phyloP scores from a whole-genome alignment of 306 rosid species.

The Fagus sylvatica region DNA sequence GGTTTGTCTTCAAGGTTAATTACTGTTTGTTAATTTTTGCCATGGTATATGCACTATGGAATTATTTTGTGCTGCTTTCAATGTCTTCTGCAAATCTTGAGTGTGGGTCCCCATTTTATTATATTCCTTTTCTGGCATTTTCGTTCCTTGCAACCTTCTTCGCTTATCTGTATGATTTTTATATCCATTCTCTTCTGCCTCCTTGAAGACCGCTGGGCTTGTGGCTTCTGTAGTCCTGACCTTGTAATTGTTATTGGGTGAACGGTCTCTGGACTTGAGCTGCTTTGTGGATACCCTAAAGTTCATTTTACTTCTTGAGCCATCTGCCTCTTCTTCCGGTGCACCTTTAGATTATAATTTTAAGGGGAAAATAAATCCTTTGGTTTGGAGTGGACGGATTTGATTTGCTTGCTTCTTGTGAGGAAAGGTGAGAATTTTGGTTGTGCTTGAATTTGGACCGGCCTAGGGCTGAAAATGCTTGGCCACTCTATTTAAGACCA shows the following conservation, averaged over 20 bases:
- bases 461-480: constrained; percentile 42
- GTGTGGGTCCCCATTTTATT: neutral
- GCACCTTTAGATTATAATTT: neutral
- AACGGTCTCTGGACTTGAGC: constrained; percentile 14
- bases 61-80: neutral
- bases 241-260: constrained; percentile 18
- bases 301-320: constrained; percentile 20
- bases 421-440: constrained; percentile 40
- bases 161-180: neutral
- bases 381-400: constrained; percentile 4
- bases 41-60: neutral
- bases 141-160: neutral
- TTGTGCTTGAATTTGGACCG: constrained; percentile 31
- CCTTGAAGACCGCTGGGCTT: constrained; percentile 12
- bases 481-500: constrained; percentile 44
- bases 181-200: constrained; percentile 3
- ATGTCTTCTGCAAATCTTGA: neutral
- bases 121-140: constrained; percentile 7
- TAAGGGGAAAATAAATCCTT: neutral
- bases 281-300: constrained; percentile 18
- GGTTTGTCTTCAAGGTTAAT: neutral
- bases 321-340: constrained; percentile 23
- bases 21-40: neutral
- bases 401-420: constrained; percentile 9
- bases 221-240: constrained; percentile 13